A percentile compares a stretch with the other conserved stretches of the same genome.
These are phyloP conservation scores for Lophium mytilinum DNA, from an alignment of 495 filamentous ascomycete genomes.

Conservation along the genomic window DNA sequence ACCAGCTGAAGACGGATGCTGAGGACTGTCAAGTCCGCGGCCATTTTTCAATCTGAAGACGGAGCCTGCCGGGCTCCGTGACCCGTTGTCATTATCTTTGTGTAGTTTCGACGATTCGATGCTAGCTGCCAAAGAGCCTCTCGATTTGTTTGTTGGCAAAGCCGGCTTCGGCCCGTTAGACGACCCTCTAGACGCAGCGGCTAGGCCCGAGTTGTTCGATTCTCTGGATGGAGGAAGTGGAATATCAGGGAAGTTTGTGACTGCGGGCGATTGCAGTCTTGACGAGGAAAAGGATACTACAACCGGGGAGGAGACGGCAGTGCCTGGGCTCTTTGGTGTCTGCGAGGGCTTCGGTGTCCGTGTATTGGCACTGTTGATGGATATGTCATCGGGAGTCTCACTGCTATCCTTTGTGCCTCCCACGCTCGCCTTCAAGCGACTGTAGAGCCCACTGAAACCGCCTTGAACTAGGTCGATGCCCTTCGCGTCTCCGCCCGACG, in stretches of 20 bases:
- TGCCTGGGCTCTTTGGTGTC: slow-evolving; percentile 16
- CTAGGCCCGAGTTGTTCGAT: slow-evolving; percentile 15
- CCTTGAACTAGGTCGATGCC: slow-evolving; percentile 66
- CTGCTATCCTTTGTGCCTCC: slow-evolving; percentile 52
- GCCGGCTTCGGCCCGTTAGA: slow-evolving; percentile 16
- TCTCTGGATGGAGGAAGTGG: slow-evolving; percentile 15
- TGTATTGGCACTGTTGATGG: slow-evolving; percentile 17
- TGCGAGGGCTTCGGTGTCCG: slow-evolving; percentile 5
- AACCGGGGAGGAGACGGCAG: slow-evolving; percentile 25
- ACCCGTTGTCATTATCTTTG: slow-evolving; percentile 4
- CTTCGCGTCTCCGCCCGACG: slow-evolving; percentile 54
- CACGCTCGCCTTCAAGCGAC: slow-evolving; percentile 68
- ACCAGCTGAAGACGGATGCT: background rate
- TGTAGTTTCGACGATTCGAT: background rate
- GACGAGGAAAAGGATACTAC: slow-evolving; percentile 23
- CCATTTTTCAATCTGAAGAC: background rate
- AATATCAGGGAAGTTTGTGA: slow-evolving; percentile 16
- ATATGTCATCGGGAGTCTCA: slow-evolving; percentile 14
- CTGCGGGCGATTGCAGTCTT: slow-evolving; percentile 23
- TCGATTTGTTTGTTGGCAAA: slow-evolving; percentile 8
- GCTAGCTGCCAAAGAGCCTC: slow-evolving; percentile 5
- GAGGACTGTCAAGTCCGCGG: background rate
- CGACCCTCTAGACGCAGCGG: slow-evolving; percentile 9
- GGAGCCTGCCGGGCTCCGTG: slow-evolving; percentile 4
- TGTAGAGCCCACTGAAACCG: slow-evolving; percentile 79